Percentiles rank a stretch among this genome's conserved stretches.
Evolutionary conservation across 176 grass and related monocot genomes (phyloP).

Genomic region (Coix lacrymajobi): DNA sequence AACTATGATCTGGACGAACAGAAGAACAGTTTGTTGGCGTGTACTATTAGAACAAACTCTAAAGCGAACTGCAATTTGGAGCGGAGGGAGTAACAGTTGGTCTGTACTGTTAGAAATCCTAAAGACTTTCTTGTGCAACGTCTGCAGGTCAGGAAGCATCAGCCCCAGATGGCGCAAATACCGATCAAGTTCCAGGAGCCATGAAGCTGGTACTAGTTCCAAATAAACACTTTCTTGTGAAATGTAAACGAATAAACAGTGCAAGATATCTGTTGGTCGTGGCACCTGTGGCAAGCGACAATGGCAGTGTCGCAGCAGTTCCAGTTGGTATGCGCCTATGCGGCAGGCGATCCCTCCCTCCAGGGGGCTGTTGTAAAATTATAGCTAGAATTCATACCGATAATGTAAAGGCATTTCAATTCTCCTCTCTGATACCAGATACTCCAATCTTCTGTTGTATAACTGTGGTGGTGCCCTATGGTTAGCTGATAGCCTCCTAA

Average conservation of each 20-base stretch:
- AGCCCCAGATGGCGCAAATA: constrained; percentile 77
- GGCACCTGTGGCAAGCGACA: neutral
- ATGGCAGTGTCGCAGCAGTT: neutral
- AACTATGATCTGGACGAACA: neutral
- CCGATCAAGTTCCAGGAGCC: constrained; percentile 80
- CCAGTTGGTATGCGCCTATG: neutral
- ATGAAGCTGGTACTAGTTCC: constrained; percentile 11
- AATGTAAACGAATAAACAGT: constrained; percentile 1
- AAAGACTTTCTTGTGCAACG: constrained; percentile 3
- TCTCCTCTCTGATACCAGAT: neutral
- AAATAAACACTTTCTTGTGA: neutral
- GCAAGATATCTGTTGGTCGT: neutral
- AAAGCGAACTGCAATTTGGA: neutral
- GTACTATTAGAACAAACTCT: neutral
- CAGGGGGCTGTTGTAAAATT: constrained; percentile 2
- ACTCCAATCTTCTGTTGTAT: neutral
- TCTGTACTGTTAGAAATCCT: neutral
- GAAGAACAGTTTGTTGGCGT: neutral
- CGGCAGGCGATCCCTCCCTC: neutral
- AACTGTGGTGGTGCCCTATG: neutral
- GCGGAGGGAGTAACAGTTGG: neutral
- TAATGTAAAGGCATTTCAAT: neutral
- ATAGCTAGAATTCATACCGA: neutral
- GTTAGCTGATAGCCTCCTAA: neutral
- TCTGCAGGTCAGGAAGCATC: constrained; percentile 80